Conservation (phyloP, 169 alveolate species). For the Eimeria maxima region DNA sequence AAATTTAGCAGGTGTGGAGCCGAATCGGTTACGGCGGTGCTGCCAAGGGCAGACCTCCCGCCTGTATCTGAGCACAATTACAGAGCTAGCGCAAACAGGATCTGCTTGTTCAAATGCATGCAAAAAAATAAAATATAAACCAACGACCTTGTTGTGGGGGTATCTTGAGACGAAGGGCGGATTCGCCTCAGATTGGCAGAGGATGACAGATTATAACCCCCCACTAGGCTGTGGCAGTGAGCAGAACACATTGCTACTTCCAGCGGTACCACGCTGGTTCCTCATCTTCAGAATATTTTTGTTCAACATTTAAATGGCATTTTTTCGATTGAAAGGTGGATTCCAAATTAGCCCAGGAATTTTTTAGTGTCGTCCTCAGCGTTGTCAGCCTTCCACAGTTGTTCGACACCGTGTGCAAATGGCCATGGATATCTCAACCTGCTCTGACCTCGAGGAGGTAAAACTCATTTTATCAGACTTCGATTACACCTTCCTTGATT, state of each 20-base stretch:
- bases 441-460: conserved; percentile 33
- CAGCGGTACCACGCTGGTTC: neutral
- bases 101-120: neutral
- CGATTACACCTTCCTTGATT: conserved; percentile 79
- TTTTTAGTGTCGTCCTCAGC: neutral
- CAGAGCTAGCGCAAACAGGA: neutral
- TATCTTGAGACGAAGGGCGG: neutral
- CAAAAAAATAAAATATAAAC: neutral
- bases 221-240: conserved; percentile 51
- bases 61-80: neutral
- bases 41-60: neutral
- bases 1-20: neutral
- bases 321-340: neutral
- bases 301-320: neutral
- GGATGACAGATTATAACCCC: neutral
- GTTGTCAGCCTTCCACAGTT: neutral
- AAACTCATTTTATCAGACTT: conserved; percentile 75
- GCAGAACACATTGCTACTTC: neutral
- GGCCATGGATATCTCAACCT: conserved; percentile 75
- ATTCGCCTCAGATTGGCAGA: neutral
- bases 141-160: neutral
- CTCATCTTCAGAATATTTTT: neutral
- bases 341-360: neutral
- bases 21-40: neutral
- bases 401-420: neutral